phyloP scores from a whole-genome alignment of 2,329 filamentous ascomycete species.

The Botrytis deweyae region DNA sequence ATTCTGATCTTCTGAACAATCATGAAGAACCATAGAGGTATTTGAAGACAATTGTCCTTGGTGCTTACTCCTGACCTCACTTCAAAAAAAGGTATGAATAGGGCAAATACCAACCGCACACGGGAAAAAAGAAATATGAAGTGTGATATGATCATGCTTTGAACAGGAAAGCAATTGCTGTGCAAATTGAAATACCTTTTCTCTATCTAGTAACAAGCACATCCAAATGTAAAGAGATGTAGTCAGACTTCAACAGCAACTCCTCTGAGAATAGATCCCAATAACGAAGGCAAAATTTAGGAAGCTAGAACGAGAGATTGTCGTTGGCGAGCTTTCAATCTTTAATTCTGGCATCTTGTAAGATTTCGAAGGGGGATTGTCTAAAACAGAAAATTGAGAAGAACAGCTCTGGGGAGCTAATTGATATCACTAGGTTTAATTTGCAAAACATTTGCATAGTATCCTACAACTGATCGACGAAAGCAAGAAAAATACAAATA shows the following conservation, averaged over 20 bases:
- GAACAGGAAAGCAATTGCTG: neutral
- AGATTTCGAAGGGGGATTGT: too few species aligned
- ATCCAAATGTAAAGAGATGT: neutral
- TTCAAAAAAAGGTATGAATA: neutral
- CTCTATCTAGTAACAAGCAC: neutral
- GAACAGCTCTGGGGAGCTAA: neutral
- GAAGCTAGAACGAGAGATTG: rapidly evolving
- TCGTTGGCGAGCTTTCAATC: neutral
- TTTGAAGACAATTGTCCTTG: neutral
- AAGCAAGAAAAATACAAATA: neutral
- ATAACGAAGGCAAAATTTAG: neutral
- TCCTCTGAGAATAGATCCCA: too few species aligned
- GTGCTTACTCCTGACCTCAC: neutral
- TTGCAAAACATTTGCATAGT: neutral
- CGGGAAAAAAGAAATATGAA: neutral
- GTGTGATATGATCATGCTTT: neutral
- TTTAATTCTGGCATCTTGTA: neutral
- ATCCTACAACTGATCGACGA: neutral
- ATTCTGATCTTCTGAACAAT: neutral
- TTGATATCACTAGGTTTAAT: neutral
- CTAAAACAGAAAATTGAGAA: neutral
- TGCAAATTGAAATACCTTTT: too few species aligned
- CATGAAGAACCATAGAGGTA: neutral
- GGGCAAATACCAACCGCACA: neutral
- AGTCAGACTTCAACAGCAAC: neutral